Percentiles rank a stretch among this genome's conserved stretches.
phyloP scores from a whole-genome alignment of 371 early-diverging fungal species.

The Mucor mucedo region DNA sequence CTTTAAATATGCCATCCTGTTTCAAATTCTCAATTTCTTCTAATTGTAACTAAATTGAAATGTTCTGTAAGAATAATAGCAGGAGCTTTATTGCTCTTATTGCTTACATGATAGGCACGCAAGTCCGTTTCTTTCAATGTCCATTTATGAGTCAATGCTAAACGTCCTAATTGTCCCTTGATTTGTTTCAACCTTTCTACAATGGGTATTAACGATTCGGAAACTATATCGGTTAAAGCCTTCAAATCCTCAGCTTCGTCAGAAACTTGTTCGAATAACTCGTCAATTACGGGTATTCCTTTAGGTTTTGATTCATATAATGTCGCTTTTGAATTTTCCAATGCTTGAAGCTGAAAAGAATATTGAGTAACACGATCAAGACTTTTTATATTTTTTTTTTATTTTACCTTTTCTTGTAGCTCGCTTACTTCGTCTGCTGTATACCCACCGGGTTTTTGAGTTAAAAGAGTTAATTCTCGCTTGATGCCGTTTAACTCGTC shows the following conservation, averaged over 20 bases:
- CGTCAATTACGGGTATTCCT: conserved; percentile 87
- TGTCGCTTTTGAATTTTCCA: conserved; percentile 70
- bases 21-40: conserved; percentile 74
- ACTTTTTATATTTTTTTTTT: not conserved
- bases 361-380: not conserved
- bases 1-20: conserved; percentile 74
- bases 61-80: not conserved
- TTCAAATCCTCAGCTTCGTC: conserved; percentile 82
- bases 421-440: conserved; percentile 51
- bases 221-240: conserved; percentile 75
- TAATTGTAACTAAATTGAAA: conserved; percentile 57
- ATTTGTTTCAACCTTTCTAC: conserved; percentile 78
- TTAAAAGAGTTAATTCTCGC: conserved; percentile 60
- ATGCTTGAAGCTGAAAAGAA: conserved; percentile 57
- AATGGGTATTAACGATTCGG: conserved; percentile 69
- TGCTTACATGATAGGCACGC: conserved; percentile 72
- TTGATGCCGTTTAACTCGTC: conserved; percentile 68
- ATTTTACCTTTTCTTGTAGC: conserved; percentile 61
- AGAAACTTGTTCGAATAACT: conserved; percentile 80
- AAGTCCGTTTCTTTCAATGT: conserved; percentile 83
- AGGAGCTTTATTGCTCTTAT: no score
- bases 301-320: conserved; percentile 59
- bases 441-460: conserved; percentile 52
- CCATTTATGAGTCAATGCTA: conserved; percentile 83
- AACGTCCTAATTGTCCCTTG: conserved; percentile 73